These are phyloP conservation scores for Claviceps sp. DNA, from an alignment of 2,329 filamentous ascomycete genomes.

Conservation along the genomic window DNA sequence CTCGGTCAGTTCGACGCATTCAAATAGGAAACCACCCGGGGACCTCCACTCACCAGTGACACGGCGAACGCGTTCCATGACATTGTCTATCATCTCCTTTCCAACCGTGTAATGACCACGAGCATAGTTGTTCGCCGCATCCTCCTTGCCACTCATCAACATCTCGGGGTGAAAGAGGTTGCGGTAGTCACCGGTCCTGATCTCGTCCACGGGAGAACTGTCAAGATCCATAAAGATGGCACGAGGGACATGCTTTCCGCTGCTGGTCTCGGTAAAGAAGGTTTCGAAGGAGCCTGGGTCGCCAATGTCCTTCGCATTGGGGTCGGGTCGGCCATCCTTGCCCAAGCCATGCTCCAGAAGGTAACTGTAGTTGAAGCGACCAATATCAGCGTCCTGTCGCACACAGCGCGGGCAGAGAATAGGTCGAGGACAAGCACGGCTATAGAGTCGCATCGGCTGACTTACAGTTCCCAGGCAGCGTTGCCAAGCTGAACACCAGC, in stretches of 20 bases:
- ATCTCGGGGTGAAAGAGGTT: constrained; percentile 61
- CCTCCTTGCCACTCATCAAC: constrained; percentile 61
- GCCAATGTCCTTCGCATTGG: constrained; percentile 43
- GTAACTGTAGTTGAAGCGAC: constrained; percentile 39
- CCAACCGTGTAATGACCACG: constrained; percentile 65
- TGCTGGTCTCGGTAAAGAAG: constrained; percentile 61
- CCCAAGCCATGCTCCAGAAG: constrained; percentile 60
- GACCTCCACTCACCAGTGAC: constrained; percentile 42
- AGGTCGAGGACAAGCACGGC: neutral
- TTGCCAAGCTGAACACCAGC: constrained; percentile 63
- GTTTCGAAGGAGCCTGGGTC: constrained; percentile 56
- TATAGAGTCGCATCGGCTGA: constrained; percentile 16
- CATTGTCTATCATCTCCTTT: constrained; percentile 61
- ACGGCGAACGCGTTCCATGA: constrained; percentile 57
- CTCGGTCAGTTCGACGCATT: constrained; percentile 9
- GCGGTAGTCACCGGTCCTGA: constrained; percentile 53
- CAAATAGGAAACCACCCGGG: neutral
- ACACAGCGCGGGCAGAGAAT: neutral
- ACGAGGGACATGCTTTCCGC: constrained; percentile 58
- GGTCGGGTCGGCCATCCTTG: constrained; percentile 49
- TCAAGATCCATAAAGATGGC: constrained; percentile 62
- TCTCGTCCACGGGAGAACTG: constrained; percentile 61
- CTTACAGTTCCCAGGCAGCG: constrained; percentile 65
- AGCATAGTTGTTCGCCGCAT: constrained; percentile 67
- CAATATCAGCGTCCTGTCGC: constrained; percentile 12